These are phyloP conservation scores for Achlya hypogyna DNA, from an alignment of 352 stramenopile species.

Conservation along the genomic window DNA sequence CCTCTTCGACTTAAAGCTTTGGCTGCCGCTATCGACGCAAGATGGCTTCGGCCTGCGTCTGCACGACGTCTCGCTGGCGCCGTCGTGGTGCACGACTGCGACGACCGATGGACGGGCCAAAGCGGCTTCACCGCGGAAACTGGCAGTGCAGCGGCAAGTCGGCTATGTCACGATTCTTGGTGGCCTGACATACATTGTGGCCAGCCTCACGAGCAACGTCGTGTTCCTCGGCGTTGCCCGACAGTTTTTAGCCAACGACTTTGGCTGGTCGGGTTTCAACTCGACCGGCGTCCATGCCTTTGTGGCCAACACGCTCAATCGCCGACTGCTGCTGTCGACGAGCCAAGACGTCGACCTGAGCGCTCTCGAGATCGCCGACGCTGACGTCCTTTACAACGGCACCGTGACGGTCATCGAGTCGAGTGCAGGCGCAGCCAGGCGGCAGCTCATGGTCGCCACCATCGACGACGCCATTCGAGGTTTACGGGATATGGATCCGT, in stretches of 20 bases:
- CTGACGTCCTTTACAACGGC: not conserved
- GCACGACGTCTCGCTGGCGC: not conserved
- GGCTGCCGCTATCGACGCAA: not conserved
- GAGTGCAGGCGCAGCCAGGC: not conserved
- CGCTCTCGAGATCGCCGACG: not conserved
- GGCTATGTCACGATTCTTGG: not conserved
- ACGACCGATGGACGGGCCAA: not conserved
- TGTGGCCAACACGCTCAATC: not conserved
- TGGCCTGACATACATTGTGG: not conserved
- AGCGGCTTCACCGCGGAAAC: not conserved
- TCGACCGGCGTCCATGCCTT: constrained; percentile 3
- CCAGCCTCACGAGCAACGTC: not conserved
- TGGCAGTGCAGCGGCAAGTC: not conserved
- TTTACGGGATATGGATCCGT: constrained; percentile 11
- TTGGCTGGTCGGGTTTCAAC: constrained; percentile 10
- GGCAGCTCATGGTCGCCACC: not conserved
- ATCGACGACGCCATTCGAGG: not conserved
- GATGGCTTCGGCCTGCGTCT: not conserved
- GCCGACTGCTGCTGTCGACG: not conserved
- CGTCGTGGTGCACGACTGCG: not conserved
- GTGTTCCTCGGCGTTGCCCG: not conserved
- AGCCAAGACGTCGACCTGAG: not conserved
- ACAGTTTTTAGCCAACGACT: constrained; percentile 6
- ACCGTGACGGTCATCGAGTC: not conserved
- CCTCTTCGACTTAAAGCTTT: not conserved